Percentiles rank a stretch among this genome's conserved stretches.
Evolutionary conservation across 1,139 yeast genomes (phyloP).

Genomic region (Taphrina confusa): DNA sequence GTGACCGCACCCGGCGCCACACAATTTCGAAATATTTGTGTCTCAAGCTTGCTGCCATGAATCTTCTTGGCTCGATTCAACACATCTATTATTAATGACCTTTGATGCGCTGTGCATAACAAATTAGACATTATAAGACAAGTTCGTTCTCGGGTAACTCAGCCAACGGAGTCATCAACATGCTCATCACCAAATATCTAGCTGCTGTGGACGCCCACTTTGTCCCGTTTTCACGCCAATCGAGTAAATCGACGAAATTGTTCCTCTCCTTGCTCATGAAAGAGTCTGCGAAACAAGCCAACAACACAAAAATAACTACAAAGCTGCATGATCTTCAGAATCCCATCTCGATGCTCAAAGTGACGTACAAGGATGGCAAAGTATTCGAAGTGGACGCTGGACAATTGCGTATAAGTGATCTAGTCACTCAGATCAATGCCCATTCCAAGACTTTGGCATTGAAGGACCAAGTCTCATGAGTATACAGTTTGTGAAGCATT

Average conservation of each 20-base stretch:
- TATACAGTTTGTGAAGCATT: too few species aligned
- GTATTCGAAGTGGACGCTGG: constrained; percentile 55
- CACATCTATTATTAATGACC: too few species aligned
- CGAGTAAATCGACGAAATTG: constrained; percentile 20
- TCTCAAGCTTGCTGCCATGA: too few species aligned
- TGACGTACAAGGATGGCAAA: constrained; percentile 78
- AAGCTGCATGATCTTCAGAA: neutral
- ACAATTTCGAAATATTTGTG: too few species aligned
- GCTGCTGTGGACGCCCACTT: constrained; percentile 19
- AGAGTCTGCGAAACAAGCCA: constrained; percentile 30
- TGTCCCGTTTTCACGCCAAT: constrained; percentile 13
- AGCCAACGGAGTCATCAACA: too few species aligned
- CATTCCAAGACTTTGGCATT: constrained; percentile 26
- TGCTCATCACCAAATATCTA: constrained; percentile 33
- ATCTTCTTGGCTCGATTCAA: too few species aligned
- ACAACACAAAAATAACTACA: constrained; percentile 18
- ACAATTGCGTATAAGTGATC: constrained; percentile 1
- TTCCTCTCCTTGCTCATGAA: constrained; percentile 28
- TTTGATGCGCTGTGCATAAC: too few species aligned
- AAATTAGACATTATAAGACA: too few species aligned
- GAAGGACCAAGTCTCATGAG: constrained; percentile 29
- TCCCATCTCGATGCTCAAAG: constrained; percentile 56
- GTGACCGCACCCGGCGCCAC: too few species aligned
- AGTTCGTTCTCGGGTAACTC: too few species aligned
- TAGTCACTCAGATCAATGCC: constrained; percentile 18